These are phyloP conservation scores for Actinomortierella ambigua DNA, from an alignment of 371 early-diverging fungal species.

Conservation along the genomic window DNA sequence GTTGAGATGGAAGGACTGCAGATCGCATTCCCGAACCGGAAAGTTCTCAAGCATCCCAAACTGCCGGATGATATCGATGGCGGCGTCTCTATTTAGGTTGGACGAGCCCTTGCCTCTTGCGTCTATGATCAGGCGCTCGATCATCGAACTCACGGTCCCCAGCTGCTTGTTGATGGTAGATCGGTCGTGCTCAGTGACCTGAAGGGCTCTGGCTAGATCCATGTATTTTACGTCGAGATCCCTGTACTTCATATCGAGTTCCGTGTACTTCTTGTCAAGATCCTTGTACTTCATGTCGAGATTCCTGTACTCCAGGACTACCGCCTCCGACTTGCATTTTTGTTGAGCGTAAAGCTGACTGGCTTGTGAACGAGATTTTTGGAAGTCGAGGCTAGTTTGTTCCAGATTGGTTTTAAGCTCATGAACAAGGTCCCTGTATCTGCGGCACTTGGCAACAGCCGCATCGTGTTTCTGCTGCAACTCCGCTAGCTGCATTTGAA, in stretches of 20 bases:
- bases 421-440: no score
- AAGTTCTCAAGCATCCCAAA: conserved; percentile 5
- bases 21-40: conserved; percentile 1
- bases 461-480: no score
- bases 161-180: conserved; percentile 18
- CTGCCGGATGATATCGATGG: conserved; percentile 9
- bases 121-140: conserved; percentile 19
- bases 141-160: conserved; percentile 3
- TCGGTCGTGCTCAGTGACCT: conserved; percentile 12
- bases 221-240: conserved; percentile 21
- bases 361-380: no score
- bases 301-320: no score
- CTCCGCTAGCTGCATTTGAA: no score
- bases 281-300: no score
- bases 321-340: no score
- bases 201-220: conserved; percentile 17
- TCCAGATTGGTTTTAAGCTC: no score
- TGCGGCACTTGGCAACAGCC: no score
- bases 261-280: no score
- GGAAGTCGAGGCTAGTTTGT: no score
- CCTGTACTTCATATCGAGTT: conserved; percentile 8
- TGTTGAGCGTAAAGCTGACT: no score
- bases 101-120: conserved; percentile 12
- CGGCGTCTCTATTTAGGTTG: conserved; percentile 13
- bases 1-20: conserved; percentile 16